Evolutionary conservation across 805 yeast genomes (phyloP).

Genomic region (Starmerella riodocensis): DNA sequence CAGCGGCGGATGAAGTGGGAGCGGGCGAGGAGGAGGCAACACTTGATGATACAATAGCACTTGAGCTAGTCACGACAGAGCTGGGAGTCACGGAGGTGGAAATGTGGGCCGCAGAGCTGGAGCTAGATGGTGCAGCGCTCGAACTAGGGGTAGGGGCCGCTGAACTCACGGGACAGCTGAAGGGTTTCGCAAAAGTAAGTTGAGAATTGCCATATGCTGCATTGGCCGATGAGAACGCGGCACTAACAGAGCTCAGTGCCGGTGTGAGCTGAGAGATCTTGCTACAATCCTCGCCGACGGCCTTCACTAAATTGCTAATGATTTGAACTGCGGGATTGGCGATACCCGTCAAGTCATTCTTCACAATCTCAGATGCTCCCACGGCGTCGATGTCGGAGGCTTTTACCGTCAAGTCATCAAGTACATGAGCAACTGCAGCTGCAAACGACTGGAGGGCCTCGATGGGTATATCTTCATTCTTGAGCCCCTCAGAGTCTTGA

Average conservation of each 20-base stretch:
- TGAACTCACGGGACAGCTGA: too few relatives aligned
- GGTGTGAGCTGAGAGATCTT: constrained; percentile 12
- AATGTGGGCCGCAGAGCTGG: too few relatives aligned
- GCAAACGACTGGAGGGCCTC: constrained; percentile 8
- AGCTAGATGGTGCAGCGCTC: too few relatives aligned
- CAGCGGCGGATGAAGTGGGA: too few relatives aligned
- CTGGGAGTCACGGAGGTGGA: too few relatives aligned
- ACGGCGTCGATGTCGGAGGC: constrained; percentile 20
- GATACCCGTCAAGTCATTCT: constrained; percentile 19
- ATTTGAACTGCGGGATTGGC: constrained; percentile 19
- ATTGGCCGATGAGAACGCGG: constrained; percentile 14
- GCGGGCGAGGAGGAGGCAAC: too few relatives aligned
- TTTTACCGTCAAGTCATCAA: constrained; percentile 20
- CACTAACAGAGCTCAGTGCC: constrained; percentile 10
- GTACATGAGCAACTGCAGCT: constrained; percentile 15
- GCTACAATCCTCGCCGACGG: constrained; percentile 14
- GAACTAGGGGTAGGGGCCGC: too few relatives aligned
- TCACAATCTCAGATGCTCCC: constrained; percentile 21
- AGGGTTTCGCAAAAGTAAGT: background rate
- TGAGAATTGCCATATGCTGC: constrained; percentile 7
- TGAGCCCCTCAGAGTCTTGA: constrained; percentile 5
- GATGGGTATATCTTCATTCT: constrained; percentile 10
- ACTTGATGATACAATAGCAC: too few relatives aligned
- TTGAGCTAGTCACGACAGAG: too few relatives aligned
- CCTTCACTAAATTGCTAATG: constrained; percentile 14